Conservation (phyloP, 2,329 filamentous ascomycete species). For the Ophiostoma triangulosporum region DNA sequence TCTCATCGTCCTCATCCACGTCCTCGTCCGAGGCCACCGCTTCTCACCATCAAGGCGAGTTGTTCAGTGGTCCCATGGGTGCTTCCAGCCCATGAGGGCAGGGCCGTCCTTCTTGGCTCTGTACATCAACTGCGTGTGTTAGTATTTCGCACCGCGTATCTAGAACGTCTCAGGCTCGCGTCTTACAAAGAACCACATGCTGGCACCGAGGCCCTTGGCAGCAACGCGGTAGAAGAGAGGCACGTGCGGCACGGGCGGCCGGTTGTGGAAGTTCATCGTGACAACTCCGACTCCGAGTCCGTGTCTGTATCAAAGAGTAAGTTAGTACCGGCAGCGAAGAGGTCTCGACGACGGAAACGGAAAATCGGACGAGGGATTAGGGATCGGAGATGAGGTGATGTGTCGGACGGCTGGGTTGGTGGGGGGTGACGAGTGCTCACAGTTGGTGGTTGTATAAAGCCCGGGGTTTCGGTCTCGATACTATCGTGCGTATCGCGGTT, state of each 20-base stretch:
- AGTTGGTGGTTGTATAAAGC: neutral
- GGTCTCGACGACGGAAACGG: too few species aligned
- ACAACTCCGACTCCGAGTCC: neutral
- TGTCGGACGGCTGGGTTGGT: neutral
- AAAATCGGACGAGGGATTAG: neutral
- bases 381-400: neutral
- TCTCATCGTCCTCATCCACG: neutral
- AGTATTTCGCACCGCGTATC: too few species aligned
- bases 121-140: conserved; percentile 64
- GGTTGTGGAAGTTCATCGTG: conserved; percentile 15
- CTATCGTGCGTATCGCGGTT: neutral
- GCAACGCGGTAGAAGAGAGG: conserved; percentile 63
- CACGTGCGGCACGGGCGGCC: conserved; percentile 29
- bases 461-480: neutral
- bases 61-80: conserved; percentile 84
- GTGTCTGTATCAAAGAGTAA: neutral
- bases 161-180: conserved; percentile 1
- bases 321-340: conserved; percentile 2
- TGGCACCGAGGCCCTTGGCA: conserved; percentile 76
- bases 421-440: neutral
- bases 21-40: neutral
- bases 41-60: neutral
- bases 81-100: conserved; percentile 81
- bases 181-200: conserved; percentile 97
- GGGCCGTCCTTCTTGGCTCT: conserved; percentile 87